Percentiles rank a stretch among this genome's conserved stretches.
Evolutionary conservation across 2,329 filamentous ascomycete species (phyloP).

Genomic region (Decorospora gaudefroyi): DNA sequence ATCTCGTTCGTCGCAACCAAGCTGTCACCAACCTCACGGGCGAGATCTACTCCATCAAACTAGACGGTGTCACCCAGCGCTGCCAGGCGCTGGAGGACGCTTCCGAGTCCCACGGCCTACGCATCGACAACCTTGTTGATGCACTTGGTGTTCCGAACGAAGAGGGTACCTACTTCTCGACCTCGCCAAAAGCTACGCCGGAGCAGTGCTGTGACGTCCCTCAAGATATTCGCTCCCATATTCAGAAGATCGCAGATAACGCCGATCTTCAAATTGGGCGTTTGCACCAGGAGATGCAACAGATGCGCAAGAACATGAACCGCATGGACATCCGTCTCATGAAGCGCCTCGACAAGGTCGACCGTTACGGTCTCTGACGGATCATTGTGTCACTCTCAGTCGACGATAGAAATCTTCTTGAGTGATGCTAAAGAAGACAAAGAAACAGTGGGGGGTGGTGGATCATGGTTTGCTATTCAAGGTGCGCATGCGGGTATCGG

Average conservation of each 20-base stretch:
- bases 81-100: constrained; percentile 10
- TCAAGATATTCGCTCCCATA: background rate
- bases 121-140: constrained; percentile 33
- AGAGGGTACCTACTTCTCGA: constrained; percentile 23
- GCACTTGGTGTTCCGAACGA: constrained; percentile 29
- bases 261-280: constrained; percentile 10
- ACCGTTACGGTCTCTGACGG: background rate
- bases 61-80: constrained; percentile 13
- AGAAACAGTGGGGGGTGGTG: background rate
- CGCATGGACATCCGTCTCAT: constrained; percentile 26
- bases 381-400: background rate
- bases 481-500: too few species aligned
- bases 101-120: constrained; percentile 13
- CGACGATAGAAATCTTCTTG: background rate
- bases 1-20: constrained; percentile 15
- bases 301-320: constrained; percentile 24
- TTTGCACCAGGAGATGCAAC: constrained; percentile 16
- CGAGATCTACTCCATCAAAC: constrained; percentile 13
- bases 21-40: constrained; percentile 14
- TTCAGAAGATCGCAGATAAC: constrained; percentile 1
- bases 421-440: too few species aligned
- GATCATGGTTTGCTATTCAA: background rate
- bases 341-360: constrained; percentile 19
- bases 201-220: background rate
- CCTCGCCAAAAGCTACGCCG: background rate